Evolutionary conservation across 495 filamentous ascomycete genomes (phyloP), one percentile per base, ranked within the genome.

Genomic region (Peziza echinospora): DNA sequence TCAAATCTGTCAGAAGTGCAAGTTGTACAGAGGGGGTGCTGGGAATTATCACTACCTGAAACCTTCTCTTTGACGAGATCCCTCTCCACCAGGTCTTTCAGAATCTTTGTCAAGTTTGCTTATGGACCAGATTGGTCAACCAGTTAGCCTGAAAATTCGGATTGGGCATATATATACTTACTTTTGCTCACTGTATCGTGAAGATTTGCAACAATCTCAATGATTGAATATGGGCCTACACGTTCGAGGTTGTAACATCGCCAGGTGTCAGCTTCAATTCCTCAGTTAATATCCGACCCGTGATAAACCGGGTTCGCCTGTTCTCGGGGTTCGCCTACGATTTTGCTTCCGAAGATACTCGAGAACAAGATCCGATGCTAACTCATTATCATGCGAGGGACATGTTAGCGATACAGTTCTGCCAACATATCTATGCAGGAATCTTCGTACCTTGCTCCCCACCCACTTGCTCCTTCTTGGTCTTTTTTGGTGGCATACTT

Each of bases 401-500:
- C n/a, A n/a, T n/a, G n/a, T n/a, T n/a, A n/a, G n/a, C n/a, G n/a
- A n/a, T n/a, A n/a, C n/a, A n/a, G n/a, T n/a, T n/a, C n/a, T n/a
- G n/a, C n/a, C n/a, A n/a, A n/a, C n/a, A n/a, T n/a, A 45, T 46
- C 9, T 44, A 2, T 25, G 24, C 11, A 21, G 16, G 28, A 52
- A n/a, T 25, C 3, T 22, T 25, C 34, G 46, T 24, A 59, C 56
- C 56, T 59, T 59, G 49, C 50, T 59, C 56, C 26, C 56, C 56
- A 30, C 48, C 49, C 5, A 59, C 39, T 25, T 55, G 56, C n/a
- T 46, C 24, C 42, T 59, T 55, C 46, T 55, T 59, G 43, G 58
- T 52, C 46, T 59, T 59, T 47, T 59, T 59, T 30, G 55, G 55
- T 26, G 56, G 56, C 56, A 59, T 59, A 13, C n/a, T n/a, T n/a